Conservation (phyloP, 2,329 filamentous ascomycete species). For the Sclerotinia glacialis region DNA sequence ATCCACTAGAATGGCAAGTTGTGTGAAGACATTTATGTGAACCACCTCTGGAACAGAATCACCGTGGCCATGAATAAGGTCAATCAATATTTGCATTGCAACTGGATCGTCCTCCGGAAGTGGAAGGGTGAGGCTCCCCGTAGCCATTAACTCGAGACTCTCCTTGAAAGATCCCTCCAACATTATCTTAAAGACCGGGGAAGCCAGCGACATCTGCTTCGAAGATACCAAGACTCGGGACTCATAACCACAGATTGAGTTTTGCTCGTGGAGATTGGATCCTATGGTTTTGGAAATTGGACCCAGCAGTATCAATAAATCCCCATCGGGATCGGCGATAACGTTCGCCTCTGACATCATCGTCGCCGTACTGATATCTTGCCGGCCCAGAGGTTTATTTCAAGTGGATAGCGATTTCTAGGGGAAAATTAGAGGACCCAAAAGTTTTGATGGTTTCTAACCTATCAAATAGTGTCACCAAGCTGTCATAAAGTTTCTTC, state of each 20-base stretch:
- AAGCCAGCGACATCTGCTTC: neutral
- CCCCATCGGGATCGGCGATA: constrained; percentile 6
- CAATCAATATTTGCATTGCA: neutral
- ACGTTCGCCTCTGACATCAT: neutral
- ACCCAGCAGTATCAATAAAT: neutral
- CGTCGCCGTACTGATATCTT: neutral
- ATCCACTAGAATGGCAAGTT: neutral
- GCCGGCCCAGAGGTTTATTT: neutral
- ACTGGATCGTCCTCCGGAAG: neutral
- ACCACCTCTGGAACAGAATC: neutral
- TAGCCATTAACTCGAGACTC: neutral
- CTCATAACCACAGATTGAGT: neutral
- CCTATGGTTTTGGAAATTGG: neutral
- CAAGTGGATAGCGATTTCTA: neutral
- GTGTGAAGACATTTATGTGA: neutral
- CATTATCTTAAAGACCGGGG: neutral
- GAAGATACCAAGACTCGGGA: neutral
- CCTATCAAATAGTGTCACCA: no score
- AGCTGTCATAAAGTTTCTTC: no score
- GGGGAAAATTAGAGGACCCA: neutral
- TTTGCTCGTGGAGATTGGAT: no score
- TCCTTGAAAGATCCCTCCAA: neutral
- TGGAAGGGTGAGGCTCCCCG: neutral
- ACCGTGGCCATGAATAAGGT: neutral
- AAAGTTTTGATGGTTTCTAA: neutral